These are phyloP conservation scores for Cordyceps cicadae DNA, from an alignment of 2,329 filamentous ascomycete genomes.

Conservation along the genomic window DNA sequence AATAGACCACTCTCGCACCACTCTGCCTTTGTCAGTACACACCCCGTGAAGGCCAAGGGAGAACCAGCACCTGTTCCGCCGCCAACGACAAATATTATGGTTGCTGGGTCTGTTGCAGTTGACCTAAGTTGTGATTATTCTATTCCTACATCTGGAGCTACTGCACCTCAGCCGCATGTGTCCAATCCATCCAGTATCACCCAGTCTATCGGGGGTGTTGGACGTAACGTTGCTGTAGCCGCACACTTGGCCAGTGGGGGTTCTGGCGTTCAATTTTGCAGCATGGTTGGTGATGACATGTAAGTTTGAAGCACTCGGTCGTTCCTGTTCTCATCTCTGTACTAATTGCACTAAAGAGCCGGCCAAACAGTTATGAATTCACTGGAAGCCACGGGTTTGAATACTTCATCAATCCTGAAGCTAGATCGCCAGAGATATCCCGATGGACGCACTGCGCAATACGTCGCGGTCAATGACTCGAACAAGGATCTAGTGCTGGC, in stretches of 20 bases:
- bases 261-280: constrained; percentile 63
- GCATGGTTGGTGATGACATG: constrained; percentile 71
- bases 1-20: constrained; percentile 15
- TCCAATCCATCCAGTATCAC: constrained; percentile 78
- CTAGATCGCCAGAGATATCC: constrained; percentile 40
- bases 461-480: constrained; percentile 79
- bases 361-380: constrained; percentile 64
- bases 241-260: constrained; percentile 58
- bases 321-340: neutral
- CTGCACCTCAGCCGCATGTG: constrained; percentile 54
- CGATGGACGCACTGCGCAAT: constrained; percentile 71
- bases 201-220: constrained; percentile 84
- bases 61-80: neutral
- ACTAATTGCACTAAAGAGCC: constrained; percentile 37
- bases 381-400: constrained; percentile 56
- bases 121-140: constrained; percentile 77
- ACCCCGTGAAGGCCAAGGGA: neutral
- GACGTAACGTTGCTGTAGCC: constrained; percentile 82
- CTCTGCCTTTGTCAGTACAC: neutral
- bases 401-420: constrained; percentile 53
- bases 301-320: constrained; percentile 27
- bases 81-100: constrained; percentile 45
- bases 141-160: constrained; percentile 19
- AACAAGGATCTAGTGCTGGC: constrained; percentile 80
- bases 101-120: constrained; percentile 83